Evolutionary conservation across 805 yeast genomes (phyloP).

Genomic region (Candida palmyrensis): DNA sequence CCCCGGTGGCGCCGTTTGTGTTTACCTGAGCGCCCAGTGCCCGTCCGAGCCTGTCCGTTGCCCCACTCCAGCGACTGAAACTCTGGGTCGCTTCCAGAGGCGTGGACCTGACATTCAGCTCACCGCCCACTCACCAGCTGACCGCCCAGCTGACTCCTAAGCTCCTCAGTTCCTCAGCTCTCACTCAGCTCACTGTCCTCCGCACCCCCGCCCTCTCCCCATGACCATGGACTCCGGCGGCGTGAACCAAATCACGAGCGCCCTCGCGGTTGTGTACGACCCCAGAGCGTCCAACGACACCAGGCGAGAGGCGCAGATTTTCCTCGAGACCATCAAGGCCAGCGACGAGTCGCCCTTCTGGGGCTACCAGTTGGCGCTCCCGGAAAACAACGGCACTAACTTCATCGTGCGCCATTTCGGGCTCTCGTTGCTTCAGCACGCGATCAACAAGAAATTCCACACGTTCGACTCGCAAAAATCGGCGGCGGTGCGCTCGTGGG

Average conservation of each 20-base stretch:
- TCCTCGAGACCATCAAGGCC: slow-evolving; percentile 69
- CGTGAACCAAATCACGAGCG: slow-evolving; percentile 67
- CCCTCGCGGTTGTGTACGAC: slow-evolving; percentile 70
- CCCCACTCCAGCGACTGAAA: no score
- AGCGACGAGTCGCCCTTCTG: slow-evolving; percentile 84
- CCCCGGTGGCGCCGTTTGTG: no score
- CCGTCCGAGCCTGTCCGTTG: no score
- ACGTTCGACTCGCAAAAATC: slow-evolving; percentile 50
- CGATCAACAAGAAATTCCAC: slow-evolving; percentile 58
- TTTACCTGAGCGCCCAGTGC: no score
- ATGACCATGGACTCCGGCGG: slow-evolving; percentile 61
- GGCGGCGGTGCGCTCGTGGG: slow-evolving; percentile 75
- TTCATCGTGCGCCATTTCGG: slow-evolving; percentile 88
- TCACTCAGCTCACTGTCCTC: background rate
- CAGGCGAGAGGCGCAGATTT: slow-evolving; percentile 51
- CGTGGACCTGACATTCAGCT: no score
- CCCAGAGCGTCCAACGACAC: slow-evolving; percentile 56
- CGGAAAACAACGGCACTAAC: slow-evolving; percentile 51
- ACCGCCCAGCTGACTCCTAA: slow-evolving; percentile 15
- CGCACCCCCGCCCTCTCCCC: slow-evolving; percentile 1
- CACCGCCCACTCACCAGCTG: slow-evolving; percentile 18
- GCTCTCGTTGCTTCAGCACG: slow-evolving; percentile 66
- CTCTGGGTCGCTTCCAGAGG: no score
- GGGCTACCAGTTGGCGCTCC: slow-evolving; percentile 82
- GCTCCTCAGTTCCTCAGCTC: background rate